Evolutionary conservation across 2,329 filamentous ascomycete species (phyloP).

Genomic region (Penicillium sp.): DNA sequence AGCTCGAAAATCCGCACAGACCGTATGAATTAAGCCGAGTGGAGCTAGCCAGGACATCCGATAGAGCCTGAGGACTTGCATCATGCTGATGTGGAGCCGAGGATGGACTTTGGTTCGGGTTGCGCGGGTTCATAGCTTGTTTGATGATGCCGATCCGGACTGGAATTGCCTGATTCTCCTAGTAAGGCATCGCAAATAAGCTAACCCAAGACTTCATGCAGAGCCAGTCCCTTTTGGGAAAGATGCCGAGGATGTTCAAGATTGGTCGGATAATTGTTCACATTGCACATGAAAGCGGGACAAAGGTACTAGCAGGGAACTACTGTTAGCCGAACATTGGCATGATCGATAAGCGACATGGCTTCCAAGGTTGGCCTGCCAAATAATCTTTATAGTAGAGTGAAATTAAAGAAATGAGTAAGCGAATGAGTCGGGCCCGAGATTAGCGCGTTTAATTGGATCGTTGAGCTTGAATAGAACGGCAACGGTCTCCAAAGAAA

Average conservation of each 20-base stretch:
- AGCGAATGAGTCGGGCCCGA: background rate
- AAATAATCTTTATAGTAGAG: background rate
- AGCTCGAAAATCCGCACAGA: constrained; percentile 10
- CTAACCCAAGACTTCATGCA: background rate
- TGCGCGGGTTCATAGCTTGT: background rate
- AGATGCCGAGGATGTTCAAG: background rate
- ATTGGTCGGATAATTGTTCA: background rate
- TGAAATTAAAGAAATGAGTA: background rate
- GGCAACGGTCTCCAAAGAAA: too few relatives aligned
- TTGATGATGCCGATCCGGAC: background rate
- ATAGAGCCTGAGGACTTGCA: background rate
- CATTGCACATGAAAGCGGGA: background rate
- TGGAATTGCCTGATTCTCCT: background rate
- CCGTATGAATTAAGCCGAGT: constrained; percentile 1
- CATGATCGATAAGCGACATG: background rate
- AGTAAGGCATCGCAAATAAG: background rate
- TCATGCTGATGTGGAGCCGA: background rate
- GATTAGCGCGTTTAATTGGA: background rate
- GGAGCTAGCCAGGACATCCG: background rate
- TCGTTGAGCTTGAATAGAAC: background rate
- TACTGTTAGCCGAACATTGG: background rate
- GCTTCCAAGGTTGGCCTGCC: background rate
- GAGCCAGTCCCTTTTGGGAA: background rate
- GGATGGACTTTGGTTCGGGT: background rate
- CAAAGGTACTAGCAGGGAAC: background rate